Evolutionary conservation across 495 filamentous ascomycete genomes (phyloP), one percentile per base, ranked within the genome.

Genomic region (Darksidea phi): DNA sequence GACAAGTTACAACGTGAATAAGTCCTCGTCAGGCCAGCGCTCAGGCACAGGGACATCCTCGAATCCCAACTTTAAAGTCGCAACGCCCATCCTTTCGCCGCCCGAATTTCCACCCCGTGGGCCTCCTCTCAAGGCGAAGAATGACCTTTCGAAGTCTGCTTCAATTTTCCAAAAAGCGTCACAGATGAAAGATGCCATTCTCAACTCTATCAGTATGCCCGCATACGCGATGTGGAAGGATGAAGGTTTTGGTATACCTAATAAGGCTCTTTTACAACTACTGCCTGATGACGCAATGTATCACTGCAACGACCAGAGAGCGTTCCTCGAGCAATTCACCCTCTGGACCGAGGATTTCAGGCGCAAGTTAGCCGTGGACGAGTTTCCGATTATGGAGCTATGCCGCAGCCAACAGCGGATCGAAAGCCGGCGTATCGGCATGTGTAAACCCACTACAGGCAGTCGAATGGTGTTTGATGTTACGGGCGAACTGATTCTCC

Each of bases 141-240:
- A 76, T 2, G 70, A 77, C 17, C 66, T 75, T 7, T 75, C 81
- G 5, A 77, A 77, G 48, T 70, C 80, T 18, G 84, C 85, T 15
- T 82, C 84, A 6, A 74, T 81, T 1, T 72, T 87, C 15, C 81
- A 87, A 63, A 90, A 88, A 68, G 75, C 86, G 41, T 80, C 76
- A 26, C 73, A 82, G 48, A 80, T 90, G 77, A 88, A 88, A 66
- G 87, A 89, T 74, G 84, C 84, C 11, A 78, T 89, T 25, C 72
- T 89, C 6, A 84, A 89, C 63, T 81, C 80, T 37, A 86, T 86
- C 48, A 79, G 84, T 52, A 80, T 86, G 45, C 86, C 87, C 8
- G 82, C 88, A 17, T 76, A 88, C 23, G 83, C 84, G 13, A 83
- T 88, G 82, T 89, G 86, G 87, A 81, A 83, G 61, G 87, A 90